Evolutionary conservation across 352 stramenopile species (phyloP), one percentile per base, ranked within the genome.

Genomic region (Sclerospora graminicola): DNA sequence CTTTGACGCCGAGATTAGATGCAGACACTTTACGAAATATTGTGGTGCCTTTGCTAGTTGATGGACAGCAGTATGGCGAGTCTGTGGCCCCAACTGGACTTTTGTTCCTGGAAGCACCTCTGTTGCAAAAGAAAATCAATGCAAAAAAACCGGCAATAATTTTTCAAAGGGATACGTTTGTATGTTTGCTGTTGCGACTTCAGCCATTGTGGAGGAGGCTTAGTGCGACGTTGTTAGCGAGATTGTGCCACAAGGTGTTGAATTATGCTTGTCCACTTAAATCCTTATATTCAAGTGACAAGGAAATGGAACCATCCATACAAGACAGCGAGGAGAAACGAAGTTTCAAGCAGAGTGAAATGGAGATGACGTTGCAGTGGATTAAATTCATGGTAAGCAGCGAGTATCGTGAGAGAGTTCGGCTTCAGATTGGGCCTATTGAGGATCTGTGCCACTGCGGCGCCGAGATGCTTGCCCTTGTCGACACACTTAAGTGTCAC

Each of bases 311-410:
- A 18, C 5, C 33, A 5, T 8, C 20, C 0, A 7, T 36, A n/a
- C 26, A 51, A 20, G 29, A 37, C 16, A 38, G 35, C 27, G 32
- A 51, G 6, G 9, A 23, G 30, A 21, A 37, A n/a, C 30, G 32
- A 13, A 3, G 0, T 10, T 36, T 47, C 13, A 14, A 52, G 29
- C 16, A 34, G 29, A 46, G 31, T 13, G 66, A 78, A 28, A 34
- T 71, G 5, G 66, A 74, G 18, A 41, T 72, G 20, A 42, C 49
- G 11, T 29, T 86, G 8, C 49, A 62, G 13, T 86, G 71, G 73
- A 73, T 84, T 48, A 72, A 82, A 31, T 66, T 78, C 14, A 52
- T 86, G 45, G 48, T 74, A 15, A 69, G 66, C 34, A 82, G 82
- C 44, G 69, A 81, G 21, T 86, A 76, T 62, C 70, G 76, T 10